Evolutionary conservation across 2,329 filamentous ascomycete genomes (phyloP), one percentile per base, ranked within the genome.

Genomic region (Aspergillus thermomutatus): DNA sequence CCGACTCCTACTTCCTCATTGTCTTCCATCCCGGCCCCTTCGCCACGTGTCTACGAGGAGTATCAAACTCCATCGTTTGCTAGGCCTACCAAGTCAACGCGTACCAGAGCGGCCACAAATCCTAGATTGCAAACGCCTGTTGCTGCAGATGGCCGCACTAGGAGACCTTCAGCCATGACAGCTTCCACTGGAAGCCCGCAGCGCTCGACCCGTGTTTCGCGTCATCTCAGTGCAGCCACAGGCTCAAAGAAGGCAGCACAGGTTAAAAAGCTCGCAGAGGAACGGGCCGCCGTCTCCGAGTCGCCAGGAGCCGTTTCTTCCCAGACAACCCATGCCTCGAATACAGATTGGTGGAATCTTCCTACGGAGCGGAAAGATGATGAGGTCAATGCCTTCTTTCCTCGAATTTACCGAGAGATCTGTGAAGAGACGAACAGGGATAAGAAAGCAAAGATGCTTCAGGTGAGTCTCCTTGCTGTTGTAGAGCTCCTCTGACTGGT

Each of bases 121-220:
- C n/a, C 46, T 21, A 48, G 43, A 19, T 41, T 10, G n/a, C 50
- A 49, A 48, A 34, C 41, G 14, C 37, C 56, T 5, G 43, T 19
- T 47, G 28, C 40, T 6, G 50, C 50, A 9, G 57, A 61, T 4
- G 10, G 28, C 11, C 61, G 51, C 3, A 11, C 34, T 14, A 61
- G 57, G 27, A 56, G 57, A 25, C 41, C 43, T n/a, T 54, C 58
- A 37, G 40, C 55, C 7, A 46, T 50, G 37, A 50, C 59, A n/a
- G 50, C 56, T n/a, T 61, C 64, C 4, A 63, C 57, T 28, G 63
- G 61, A 4, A 64, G 61, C 37, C 62, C 61, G 9, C 59, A 59
- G 21, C 56, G 54, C 25, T n/a, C 54, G 21, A 26, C 26, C 34
- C 54, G 49, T 17, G 34, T 41, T 9, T 27, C 52, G 25, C 49